A percentile compares a stretch with the other conserved stretches of the same genome.
Evolutionary conservation across 208 protist species (phyloP).

Genomic region (Acanthamoeba castellanii): DNA sequence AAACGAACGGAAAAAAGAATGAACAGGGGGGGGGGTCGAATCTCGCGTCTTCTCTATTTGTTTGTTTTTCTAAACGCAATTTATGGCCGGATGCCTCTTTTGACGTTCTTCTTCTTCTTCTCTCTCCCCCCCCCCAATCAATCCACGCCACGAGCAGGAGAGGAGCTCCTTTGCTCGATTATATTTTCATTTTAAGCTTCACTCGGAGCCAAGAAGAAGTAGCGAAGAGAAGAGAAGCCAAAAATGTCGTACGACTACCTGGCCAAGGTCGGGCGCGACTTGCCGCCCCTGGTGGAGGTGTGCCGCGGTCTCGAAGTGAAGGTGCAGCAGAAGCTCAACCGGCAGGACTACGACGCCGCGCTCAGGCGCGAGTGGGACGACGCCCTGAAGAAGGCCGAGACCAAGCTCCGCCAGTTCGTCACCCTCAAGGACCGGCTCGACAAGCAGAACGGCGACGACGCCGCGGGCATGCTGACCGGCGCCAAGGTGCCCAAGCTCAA

Average conservation of each 20-base stretch:
- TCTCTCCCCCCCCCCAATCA: no score
- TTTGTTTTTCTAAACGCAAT: no score
- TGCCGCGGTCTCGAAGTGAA: constrained; percentile 20
- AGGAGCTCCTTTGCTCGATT: background rate
- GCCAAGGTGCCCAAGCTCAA: background rate
- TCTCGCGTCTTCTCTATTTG: no score
- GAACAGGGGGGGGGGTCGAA: no score
- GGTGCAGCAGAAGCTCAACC: constrained; percentile 13
- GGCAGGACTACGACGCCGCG: constrained; percentile 7
- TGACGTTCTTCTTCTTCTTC: no score
- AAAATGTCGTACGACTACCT: constrained; percentile 39
- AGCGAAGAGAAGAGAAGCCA: background rate
- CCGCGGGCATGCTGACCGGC: background rate
- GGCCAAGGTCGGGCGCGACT: constrained; percentile 20
- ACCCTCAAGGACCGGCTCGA: constrained; percentile 13
- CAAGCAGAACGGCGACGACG: constrained; percentile 5
- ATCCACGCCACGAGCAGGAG: no score
- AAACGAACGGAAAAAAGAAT: no score
- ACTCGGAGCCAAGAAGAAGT: background rate
- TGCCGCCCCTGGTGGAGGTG: background rate
- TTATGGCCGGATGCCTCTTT: no score
- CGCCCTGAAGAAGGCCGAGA: constrained; percentile 38
- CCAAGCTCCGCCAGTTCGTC: constrained; percentile 25
- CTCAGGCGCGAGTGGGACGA: constrained; percentile 29
- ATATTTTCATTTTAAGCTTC: background rate